Evolutionary conservation across 2,329 filamentous ascomycete species (phyloP).

Genomic region (Ophiostoma sp.): DNA sequence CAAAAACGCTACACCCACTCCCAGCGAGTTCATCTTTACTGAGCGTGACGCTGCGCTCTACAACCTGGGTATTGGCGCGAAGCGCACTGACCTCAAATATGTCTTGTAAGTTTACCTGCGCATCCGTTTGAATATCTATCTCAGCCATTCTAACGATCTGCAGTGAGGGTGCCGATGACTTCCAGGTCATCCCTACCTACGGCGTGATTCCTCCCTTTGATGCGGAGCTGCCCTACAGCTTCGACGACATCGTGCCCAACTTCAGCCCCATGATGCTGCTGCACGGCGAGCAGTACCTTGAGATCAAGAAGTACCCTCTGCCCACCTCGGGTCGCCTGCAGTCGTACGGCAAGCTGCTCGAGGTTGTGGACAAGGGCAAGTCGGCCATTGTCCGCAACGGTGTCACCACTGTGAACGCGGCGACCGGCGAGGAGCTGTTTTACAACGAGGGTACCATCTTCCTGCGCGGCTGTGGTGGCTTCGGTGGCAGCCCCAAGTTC

Average conservation of each 20-base stretch:
- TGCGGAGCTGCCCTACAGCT: constrained; percentile 70
- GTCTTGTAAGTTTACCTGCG: constrained; percentile 55
- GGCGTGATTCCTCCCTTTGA: constrained; percentile 94
- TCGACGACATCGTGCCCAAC: constrained; percentile 83
- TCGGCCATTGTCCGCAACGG: constrained; percentile 78
- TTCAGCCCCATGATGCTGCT: constrained; percentile 98
- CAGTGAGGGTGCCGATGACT: constrained; percentile 77
- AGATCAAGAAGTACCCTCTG: constrained; percentile 86
- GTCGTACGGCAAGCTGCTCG: constrained; percentile 74
- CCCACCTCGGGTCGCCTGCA: constrained; percentile 74
- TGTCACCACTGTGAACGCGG: constrained; percentile 76
- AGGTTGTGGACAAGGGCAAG: constrained; percentile 93
- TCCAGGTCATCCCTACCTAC: constrained; percentile 91
- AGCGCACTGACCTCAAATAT: constrained; percentile 78
- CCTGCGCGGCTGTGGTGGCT: constrained; percentile 84
- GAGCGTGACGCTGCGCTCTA: constrained; percentile 91
- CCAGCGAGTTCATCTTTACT: constrained; percentile 73
- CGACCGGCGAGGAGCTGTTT: constrained; percentile 83
- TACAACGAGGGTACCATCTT: constrained; percentile 97
- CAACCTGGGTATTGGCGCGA: constrained; percentile 90
- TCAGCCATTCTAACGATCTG: background rate
- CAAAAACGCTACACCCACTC: constrained; percentile 62
- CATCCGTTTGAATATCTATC: background rate
- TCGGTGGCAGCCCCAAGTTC: constrained; percentile 75
- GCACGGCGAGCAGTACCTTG: constrained; percentile 97